Evolutionary conservation across 306 rosid genomes (phyloP), one percentile per base, ranked within the genome.

Genomic region (Pyrus bretschneideri): DNA sequence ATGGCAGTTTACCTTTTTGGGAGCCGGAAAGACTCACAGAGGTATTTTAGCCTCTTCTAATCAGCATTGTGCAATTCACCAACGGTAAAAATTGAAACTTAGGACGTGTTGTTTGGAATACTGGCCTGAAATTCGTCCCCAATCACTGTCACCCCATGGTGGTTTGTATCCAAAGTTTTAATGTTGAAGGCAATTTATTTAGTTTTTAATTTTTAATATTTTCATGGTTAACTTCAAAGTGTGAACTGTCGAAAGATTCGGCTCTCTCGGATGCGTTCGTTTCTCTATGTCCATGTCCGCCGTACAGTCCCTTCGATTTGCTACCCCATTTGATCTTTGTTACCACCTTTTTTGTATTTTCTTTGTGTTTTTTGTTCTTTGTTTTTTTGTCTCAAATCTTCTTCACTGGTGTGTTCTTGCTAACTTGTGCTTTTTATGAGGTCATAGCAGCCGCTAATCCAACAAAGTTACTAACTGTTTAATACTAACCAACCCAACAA

Each of bases 41-140:
- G 0, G 18, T 0, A 1, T 4, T 49, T 49, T 0, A 15, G 7
- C 0, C 1, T 49, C 0, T 0, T 0, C 0, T 49, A 2, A 15
- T 15, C 0, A 14, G 1, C 4, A 49, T 49, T 1, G 2, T 49
- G 2, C 0, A 6, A 46, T 46, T 46, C 1, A 46, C 0, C 17
- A 46, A 0, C 1, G 4, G 7, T 2, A 49, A 0, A 0, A 49
- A 13, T 14, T 0, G 0, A 49, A 49, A 49, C 19, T 1, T 3
- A 49, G 0, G 19, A 49, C 6, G 0, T 46, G 2, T 0, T 2
- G 0, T 45, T 0, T 45, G 0, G 4, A 45, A 45, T 45, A 45
- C 5, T 0, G 1, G 0, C 2, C 5, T 46, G 2, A 5, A 46
- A 46, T 46, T 46, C 18, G 0, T 33, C 38, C 0, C 2, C 3